Evolutionary conservation across 768 basidiomycete species (phyloP).

Genomic region (Glaciozyma antarctica): DNA sequence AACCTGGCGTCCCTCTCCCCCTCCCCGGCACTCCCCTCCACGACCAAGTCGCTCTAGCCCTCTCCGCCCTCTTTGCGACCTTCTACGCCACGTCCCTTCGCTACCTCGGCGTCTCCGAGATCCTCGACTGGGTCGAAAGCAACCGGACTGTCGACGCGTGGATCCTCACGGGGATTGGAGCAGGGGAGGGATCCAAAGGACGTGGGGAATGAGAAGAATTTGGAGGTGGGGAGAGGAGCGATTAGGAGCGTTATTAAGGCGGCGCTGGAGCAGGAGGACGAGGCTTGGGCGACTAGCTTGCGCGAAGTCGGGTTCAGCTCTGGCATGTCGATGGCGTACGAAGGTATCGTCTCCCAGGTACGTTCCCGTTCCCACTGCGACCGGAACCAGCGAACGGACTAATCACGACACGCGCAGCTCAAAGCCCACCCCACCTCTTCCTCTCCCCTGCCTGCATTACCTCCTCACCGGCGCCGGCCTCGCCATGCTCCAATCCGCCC

Average conservation of each 20-base stretch:
- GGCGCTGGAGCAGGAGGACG: conserved; percentile 25
- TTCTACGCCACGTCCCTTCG: conserved; percentile 28
- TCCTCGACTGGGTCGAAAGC: conserved; percentile 29
- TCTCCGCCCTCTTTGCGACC: conserved; percentile 23
- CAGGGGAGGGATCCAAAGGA: conserved; percentile 18
- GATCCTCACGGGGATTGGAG: conserved; percentile 27
- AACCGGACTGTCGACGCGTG: conserved; percentile 29
- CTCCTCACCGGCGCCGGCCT: conserved; percentile 28
- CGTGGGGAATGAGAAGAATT: conserved; percentile 19
- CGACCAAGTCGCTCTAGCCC: conserved; percentile 20
- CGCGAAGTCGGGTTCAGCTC: conserved; percentile 25
- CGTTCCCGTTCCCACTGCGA: background rate
- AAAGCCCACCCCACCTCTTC: conserved; percentile 3
- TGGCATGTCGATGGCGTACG: conserved; percentile 24
- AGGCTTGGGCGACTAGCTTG: conserved; percentile 29
- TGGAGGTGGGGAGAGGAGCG: conserved; percentile 26
- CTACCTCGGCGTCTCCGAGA: conserved; percentile 27
- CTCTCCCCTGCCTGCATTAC: conserved; percentile 25
- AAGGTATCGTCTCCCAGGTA: conserved; percentile 26
- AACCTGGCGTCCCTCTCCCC: conserved; percentile 3
- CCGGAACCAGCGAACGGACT: background rate
- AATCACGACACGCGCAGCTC: conserved; percentile 10
- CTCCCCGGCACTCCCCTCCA: conserved; percentile 12
- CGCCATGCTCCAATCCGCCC: conserved; percentile 26
- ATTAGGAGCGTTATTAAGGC: conserved; percentile 22